phyloP scores from a whole-genome alignment of 2,329 filamentous ascomycete genomes.

The Geosmithia flava region DNA sequence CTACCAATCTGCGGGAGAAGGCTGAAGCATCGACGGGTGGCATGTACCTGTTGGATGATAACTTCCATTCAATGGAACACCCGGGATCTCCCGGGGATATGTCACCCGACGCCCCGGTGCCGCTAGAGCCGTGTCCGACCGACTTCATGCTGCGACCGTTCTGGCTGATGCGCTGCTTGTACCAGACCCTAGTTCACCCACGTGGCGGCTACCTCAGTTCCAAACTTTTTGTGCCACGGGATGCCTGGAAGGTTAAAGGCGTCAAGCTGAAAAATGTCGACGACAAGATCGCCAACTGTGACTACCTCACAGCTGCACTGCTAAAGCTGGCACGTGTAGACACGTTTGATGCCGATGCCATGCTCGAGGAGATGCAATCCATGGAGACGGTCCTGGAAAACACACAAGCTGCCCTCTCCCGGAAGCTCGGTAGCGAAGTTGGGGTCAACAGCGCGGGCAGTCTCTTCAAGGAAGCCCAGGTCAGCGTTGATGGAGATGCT shows the following conservation, averaged over 20 bases:
- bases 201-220: slow-evolving; percentile 86
- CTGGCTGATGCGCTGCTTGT: slow-evolving; percentile 92
- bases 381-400: slow-evolving; percentile 80
- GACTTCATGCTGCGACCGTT: slow-evolving; percentile 87
- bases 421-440: slow-evolving; percentile 88
- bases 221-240: slow-evolving; percentile 81
- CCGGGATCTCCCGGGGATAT: slow-evolving; percentile 54
- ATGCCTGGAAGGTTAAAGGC: slow-evolving; percentile 88
- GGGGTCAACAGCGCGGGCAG: slow-evolving; percentile 63
- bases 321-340: slow-evolving; percentile 75
- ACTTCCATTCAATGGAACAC: slow-evolving; percentile 56
- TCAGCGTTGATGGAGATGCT: slow-evolving; percentile 30
- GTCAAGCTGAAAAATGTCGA: slow-evolving; percentile 87
- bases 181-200: slow-evolving; percentile 83
- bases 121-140: slow-evolving; percentile 83
- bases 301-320: slow-evolving; percentile 79
- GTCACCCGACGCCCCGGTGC: slow-evolving; percentile 54
- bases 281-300: slow-evolving; percentile 87
- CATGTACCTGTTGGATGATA: slow-evolving; percentile 71
- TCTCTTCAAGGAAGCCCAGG: slow-evolving; percentile 61
- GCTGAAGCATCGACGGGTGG: slow-evolving; percentile 49
- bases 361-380: slow-evolving; percentile 87
- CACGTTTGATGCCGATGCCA: slow-evolving; percentile 78
- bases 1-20: slow-evolving; percentile 47
- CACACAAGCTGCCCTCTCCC: slow-evolving; percentile 61